These are phyloP conservation scores for Trichoderma endophyticum DNA, from an alignment of 2,329 filamentous ascomycete genomes.

Conservation along the genomic window DNA sequence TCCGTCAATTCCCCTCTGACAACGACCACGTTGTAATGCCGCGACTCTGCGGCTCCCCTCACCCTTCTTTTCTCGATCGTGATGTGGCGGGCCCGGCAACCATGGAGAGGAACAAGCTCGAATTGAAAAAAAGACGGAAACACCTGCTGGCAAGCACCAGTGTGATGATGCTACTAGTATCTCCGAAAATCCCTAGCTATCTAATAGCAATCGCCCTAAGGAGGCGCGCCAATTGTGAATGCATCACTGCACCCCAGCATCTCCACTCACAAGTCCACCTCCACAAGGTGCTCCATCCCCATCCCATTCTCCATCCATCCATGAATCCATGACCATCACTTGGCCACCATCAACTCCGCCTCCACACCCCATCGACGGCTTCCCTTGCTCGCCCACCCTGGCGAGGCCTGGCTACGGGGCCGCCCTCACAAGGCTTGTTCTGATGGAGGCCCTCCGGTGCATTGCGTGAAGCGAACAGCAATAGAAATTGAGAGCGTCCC, in stretches of 20 bases:
- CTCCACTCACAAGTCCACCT: conserved; percentile 18
- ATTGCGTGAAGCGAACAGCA: conserved; percentile 11
- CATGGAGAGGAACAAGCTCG: conserved; percentile 5
- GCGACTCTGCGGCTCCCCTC: not conserved
- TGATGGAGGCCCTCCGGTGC: conserved; percentile 12
- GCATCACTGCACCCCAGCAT: conserved; percentile 19
- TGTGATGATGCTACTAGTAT: conserved; percentile 15
- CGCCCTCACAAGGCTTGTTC: conserved; percentile 16
- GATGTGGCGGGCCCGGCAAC: conserved; percentile 1
- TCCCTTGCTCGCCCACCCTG: conserved; percentile 17
- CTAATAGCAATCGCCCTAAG: conserved; percentile 9
- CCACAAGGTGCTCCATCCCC: conserved; percentile 15
- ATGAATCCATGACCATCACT: conserved; percentile 18
- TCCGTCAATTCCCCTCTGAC: not conserved
- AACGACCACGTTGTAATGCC: not conserved
- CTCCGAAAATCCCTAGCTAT: conserved; percentile 16
- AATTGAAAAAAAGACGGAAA: conserved; percentile 10
- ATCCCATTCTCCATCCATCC: conserved; percentile 11
- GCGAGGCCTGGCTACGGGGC: conserved; percentile 11
- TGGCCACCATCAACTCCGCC: conserved; percentile 15
- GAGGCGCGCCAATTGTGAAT: conserved; percentile 17
- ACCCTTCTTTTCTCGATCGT: not conserved
- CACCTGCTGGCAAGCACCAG: conserved; percentile 3
- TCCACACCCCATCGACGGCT: conserved; percentile 19
- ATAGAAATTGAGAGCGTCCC: conserved; percentile 11